phyloP scores from a whole-genome alignment of 176 grass and related monocot species.

The Oryza glaberrima region DNA sequence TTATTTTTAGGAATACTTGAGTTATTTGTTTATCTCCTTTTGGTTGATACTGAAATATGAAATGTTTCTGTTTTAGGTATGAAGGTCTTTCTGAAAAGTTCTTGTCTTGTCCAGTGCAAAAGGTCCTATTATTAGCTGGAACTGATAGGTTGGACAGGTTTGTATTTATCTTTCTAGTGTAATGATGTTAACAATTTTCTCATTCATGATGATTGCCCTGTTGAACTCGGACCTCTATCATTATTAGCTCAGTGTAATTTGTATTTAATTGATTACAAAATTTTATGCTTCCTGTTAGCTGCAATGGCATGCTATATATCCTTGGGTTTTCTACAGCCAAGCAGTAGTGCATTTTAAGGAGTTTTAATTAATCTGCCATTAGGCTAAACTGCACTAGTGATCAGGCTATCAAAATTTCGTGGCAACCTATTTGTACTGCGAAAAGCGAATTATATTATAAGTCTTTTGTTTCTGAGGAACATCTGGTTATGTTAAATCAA shows the following conservation, averaged over 20 bases:
- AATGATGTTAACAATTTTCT: conserved; percentile 19
- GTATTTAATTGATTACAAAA: background rate
- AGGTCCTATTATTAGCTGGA: conserved; percentile 90
- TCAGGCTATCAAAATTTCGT: conserved; percentile 8
- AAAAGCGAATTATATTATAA: conserved; percentile 1
- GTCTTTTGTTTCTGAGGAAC: background rate
- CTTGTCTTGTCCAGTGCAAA: conserved; percentile 91
- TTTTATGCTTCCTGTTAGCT: background rate
- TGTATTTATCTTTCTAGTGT: conserved; percentile 27
- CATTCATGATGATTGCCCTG: background rate
- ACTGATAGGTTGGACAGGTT: conserved; percentile 98
- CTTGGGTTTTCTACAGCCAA: background rate
- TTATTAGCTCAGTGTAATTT: background rate
- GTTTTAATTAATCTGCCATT: conserved; percentile 2
- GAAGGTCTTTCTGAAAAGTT: conserved; percentile 98
- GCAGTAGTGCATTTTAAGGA: conserved; percentile 7
- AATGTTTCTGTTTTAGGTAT: conserved; percentile 70
- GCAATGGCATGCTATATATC: background rate
- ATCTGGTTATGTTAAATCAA: background rate
- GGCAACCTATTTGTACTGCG: background rate
- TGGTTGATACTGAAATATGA: conserved; percentile 23
- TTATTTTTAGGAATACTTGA: background rate
- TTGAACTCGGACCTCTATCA: background rate
- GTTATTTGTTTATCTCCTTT: conserved; percentile 1
- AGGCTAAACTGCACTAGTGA: conserved; percentile 10